Base-by-base conservation (phyloP, 345 rosid species). In the Clarkia xantiana region DNA sequence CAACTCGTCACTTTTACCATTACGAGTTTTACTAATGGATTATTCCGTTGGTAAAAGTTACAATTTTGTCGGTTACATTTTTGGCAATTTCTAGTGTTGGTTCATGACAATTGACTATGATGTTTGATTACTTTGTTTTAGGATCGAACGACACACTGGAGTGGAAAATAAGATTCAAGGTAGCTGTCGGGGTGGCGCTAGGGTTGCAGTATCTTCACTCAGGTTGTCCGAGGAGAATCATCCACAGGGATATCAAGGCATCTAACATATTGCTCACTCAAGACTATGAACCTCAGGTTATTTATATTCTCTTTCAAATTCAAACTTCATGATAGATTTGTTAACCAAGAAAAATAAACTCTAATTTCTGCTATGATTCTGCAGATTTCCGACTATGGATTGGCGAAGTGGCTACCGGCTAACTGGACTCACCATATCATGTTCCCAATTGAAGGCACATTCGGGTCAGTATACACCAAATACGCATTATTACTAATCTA, bases 351-450 rank as follows among this genome's bases (percentile, higher is more conserved):
- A 10, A 7, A 29, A 29, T 5, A 5, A 29, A 29, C 6, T 1
- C 36, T 29, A 29, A 29, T 29, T 3, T 29, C 36, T 1, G 5
- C 36, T 7, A 29, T 10, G 8, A 5, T 18, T 19, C 13, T 56
- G 66, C 58, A 80, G 88, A 72, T 84, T 53, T 80, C 86, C 15
- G 81, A 76, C 66, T 90, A 83, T 45, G 97, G 97, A 55, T 69
- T 86, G 16, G 97, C 97, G 15, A 90, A 90, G 63, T 90, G 97
- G 97, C 94, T 90, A 3, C 97, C 97, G 13, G 88, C 79, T 52
- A 86, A 79, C 36, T 90, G 97, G 88, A 60, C 75, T 62, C 86
- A 86, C 56, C 97, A 82, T 60, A 64, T 81, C 46, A 84, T 90
- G 46, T 82, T 64, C 72, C 95, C 94, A 0, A 82, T 90, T n/a